These are phyloP conservation scores for Elaeis guineensis DNA, from an alignment of 176 grass and related monocot species.

Conservation along the genomic window DNA sequence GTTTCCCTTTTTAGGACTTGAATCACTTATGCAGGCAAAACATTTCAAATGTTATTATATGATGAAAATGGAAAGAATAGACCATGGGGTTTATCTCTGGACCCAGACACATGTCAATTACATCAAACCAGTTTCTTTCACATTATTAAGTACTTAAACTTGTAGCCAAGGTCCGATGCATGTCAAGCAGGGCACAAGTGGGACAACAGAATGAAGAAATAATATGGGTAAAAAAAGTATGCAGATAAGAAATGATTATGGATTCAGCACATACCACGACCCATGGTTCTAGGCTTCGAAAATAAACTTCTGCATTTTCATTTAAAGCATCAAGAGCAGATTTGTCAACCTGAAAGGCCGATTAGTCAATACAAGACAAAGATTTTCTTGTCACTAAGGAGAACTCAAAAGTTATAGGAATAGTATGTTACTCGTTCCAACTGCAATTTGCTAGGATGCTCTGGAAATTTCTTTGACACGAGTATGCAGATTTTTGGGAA, in stretches of 20 bases:
- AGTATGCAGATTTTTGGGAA: constrained; percentile 75
- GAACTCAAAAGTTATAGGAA: background rate
- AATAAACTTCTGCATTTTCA: constrained; percentile 90
- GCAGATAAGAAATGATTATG: constrained; percentile 5
- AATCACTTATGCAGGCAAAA: too few species aligned
- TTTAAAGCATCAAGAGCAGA: constrained; percentile 81
- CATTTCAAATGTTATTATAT: too few species aligned
- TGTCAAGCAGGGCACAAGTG: too few species aligned
- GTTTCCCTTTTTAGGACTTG: too few species aligned
- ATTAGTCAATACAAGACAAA: background rate
- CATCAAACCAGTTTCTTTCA: too few species aligned
- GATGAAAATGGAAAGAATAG: too few species aligned
- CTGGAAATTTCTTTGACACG: constrained; percentile 90
- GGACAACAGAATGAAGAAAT: too few species aligned
- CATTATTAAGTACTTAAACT: too few species aligned
- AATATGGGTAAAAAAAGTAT: background rate
- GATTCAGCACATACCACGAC: constrained; percentile 48
- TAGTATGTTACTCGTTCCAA: constrained; percentile 53
- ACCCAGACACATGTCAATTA: too few species aligned
- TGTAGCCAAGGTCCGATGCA: too few species aligned
- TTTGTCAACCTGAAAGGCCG: constrained; percentile 76
- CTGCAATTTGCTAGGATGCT: constrained; percentile 93
- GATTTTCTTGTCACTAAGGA: too few species aligned
- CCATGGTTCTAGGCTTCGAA: constrained; percentile 92
- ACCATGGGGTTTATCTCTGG: too few species aligned